These are phyloP conservation scores for Ascomycota sp. DNA, from an alignment of 2,329 filamentous ascomycete genomes.

Conservation along the genomic window DNA sequence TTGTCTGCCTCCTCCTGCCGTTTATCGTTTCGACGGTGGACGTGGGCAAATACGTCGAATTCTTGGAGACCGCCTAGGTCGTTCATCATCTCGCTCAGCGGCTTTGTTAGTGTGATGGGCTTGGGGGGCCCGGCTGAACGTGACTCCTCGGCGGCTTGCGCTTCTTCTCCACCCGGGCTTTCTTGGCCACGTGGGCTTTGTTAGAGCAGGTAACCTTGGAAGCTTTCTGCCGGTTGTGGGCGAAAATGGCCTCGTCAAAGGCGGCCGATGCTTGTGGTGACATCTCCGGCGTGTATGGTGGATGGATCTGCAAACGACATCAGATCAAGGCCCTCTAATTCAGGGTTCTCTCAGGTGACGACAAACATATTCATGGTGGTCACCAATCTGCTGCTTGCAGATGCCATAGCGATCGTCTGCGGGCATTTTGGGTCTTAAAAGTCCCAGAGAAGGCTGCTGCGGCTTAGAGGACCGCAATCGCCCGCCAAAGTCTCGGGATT, in stretches of 20 bases:
- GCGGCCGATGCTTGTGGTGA: conserved; percentile 20
- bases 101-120: conserved; percentile 24
- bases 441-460: not conserved
- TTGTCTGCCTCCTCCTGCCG: conserved; percentile 44
- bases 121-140: conserved; percentile 8
- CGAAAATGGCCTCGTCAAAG: conserved; percentile 10
- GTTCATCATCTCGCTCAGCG: conserved; percentile 48
- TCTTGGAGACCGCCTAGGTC: conserved; percentile 38
- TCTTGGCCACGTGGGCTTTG: not conserved
- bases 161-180: not conserved
- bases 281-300: conserved; percentile 21
- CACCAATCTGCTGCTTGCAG: no score
- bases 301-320: conserved; percentile 3
- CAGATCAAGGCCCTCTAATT: not conserved
- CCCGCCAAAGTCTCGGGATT: not conserved
- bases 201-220: conserved; percentile 3
- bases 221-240: conserved; percentile 15
- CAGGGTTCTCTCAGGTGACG: no score
- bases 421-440: no score
- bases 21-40: conserved; percentile 44
- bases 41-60: conserved; percentile 60
- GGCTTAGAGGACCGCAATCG: not conserved
- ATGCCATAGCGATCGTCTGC: no score
- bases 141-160: not conserved
- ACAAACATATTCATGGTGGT: not conserved